Conservation (phyloP, 306 rosid genomes). For the Clitoria ternatea region DNA sequence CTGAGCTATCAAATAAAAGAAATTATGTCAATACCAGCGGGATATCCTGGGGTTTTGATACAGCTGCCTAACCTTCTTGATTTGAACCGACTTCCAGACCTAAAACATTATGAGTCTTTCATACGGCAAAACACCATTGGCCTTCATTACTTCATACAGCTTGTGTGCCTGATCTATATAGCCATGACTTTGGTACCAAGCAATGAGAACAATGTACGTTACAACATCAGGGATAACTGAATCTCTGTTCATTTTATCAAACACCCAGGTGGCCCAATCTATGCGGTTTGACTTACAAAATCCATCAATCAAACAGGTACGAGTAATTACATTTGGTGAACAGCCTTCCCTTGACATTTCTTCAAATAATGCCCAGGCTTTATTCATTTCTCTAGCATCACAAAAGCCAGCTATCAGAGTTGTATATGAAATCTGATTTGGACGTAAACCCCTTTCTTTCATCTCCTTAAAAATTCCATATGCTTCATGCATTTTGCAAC, state of each 20-base stretch:
- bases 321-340: too few relatives aligned
- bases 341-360: too few relatives aligned
- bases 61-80: constrained; percentile 8
- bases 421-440: constrained; percentile 48
- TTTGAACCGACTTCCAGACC: constrained; percentile 8
- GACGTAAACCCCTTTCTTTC: constrained; percentile 34
- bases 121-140: constrained; percentile 38
- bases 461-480: constrained; percentile 32
- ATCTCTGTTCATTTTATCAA: constrained; percentile 40
- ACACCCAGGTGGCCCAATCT: constrained; percentile 37
- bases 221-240: constrained; percentile 35
- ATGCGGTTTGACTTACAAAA: constrained; percentile 41
- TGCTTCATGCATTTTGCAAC: constrained; percentile 34
- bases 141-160: constrained; percentile 37
- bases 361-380: too few relatives aligned
- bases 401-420: constrained; percentile 48
- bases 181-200: constrained; percentile 31
- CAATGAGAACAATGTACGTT: constrained; percentile 37
- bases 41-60: constrained; percentile 21
- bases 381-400: constrained; percentile 27
- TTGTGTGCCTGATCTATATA: constrained; percentile 27
- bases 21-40: constrained; percentile 22
- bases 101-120: constrained; percentile 14
- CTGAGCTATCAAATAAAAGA: background rate
- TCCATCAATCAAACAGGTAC: constrained; percentile 50